These are phyloP conservation scores for Gossypium arboreum DNA, from an alignment of 345 rosid genomes.

Conservation along the genomic window DNA sequence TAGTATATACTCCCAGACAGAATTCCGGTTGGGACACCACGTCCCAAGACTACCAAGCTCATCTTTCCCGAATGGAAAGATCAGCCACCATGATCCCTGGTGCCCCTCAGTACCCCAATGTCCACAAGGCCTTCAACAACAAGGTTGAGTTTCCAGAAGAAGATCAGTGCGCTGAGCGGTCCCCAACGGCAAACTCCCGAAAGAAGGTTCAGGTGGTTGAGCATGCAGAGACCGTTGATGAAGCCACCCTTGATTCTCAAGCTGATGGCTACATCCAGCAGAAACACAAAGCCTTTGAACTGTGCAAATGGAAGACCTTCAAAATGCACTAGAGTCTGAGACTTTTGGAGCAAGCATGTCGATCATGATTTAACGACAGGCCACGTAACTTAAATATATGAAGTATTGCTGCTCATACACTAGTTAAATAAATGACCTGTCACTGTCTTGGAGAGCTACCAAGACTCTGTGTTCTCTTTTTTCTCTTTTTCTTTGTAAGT, in stretches of 20 bases:
- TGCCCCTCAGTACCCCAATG: constrained; percentile 41
- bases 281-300: constrained; percentile 35
- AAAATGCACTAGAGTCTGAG: constrained; percentile 11
- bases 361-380: constrained; percentile 6
- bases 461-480: not conserved
- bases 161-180: not conserved
- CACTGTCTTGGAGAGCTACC: not conserved
- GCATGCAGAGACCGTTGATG: not conserved
- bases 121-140: constrained; percentile 36
- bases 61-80: constrained; percentile 25
- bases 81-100: constrained; percentile 28
- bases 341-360: not conserved
- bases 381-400: not conserved
- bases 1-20: constrained; percentile 12
- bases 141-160: not conserved
- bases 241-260: constrained; percentile 15
- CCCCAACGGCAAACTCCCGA: constrained; percentile 7
- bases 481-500: not conserved
- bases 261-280: constrained; percentile 34
- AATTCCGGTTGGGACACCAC: constrained; percentile 26
- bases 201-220: constrained; percentile 42
- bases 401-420: not conserved
- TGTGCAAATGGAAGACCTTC: constrained; percentile 47
- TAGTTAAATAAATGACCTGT: constrained; percentile 30
- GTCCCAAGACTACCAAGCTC: constrained; percentile 36